Base-by-base conservation (phyloP, 2,329 filamentous ascomycete genomes). In the Diaporthe citrichinensis region DNA sequence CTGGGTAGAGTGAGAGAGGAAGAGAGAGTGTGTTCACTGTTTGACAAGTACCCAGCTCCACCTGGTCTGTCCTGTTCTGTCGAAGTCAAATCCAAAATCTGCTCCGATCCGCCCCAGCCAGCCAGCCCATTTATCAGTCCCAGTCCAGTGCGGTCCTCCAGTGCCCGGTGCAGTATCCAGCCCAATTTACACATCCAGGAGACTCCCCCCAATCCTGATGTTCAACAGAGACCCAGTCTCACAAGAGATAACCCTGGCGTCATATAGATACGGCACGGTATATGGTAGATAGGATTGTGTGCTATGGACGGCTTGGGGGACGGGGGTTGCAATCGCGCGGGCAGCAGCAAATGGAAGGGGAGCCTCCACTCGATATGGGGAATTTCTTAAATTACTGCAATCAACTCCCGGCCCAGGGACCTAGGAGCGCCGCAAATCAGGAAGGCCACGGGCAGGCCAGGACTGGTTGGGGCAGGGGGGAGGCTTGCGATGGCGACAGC, bases 281-380 rank as follows among this genome's bases (percentile, higher is more conserved):
- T 25, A 51, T 67, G 23, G 23, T 17, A 53, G 34, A 69, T 69
- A 20, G 49, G 49, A 55, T 53, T 55, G n/a, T 55, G 49, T 41
- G 49, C 46, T 14, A 25, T 39, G 65, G 23, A 36, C 41, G 41
- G 41, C 20, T 46, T 65, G 39, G 59, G 44, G 31, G 23, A 53
- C n/a, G 65, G 46, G 65, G 46, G 46, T 36, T 53, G 65, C 65
- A 55, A 41, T 55, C 34, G 61, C 34, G 61, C 41, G 41, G 61
- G 65, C 49, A 14, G 49, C 65, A 69, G 65, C 65, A 69, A 69
- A 69, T 69, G 49, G 65, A 55, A 69, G 49, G 65, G 49, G 65
- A 55, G 49, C 49, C 65, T 68, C 65, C 65, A 69, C 65, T 69
- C 65, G 65, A 69, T 39, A 69, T 69, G 65, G 65, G 49, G 65